Percentiles rank a stretch among this genome's conserved stretches.
Evolutionary conservation across 192 early-diverging fungal species (phyloP).

Genomic region (Funneliformis geosporum): DNA sequence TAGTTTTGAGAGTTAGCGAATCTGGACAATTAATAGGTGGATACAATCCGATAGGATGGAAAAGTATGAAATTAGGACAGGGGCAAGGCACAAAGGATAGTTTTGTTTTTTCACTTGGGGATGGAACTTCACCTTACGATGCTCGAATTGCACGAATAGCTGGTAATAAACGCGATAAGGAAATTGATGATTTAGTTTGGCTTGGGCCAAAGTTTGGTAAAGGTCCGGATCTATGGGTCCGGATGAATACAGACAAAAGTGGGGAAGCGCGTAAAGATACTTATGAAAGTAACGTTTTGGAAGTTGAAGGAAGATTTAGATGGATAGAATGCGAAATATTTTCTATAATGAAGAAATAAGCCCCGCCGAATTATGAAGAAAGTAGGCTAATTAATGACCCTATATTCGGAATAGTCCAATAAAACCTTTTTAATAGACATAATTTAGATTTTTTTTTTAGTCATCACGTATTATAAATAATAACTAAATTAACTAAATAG

Average conservation of each 20-base stretch:
- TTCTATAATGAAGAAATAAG: not conserved
- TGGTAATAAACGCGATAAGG: not conserved
- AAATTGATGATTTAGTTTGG: slow-evolving; percentile 3
- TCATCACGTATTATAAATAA: too few species aligned
- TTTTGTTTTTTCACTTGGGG: slow-evolving; percentile 16
- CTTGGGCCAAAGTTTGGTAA: not conserved
- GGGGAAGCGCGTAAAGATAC: slow-evolving; percentile 3
- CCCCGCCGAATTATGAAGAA: too few species aligned
- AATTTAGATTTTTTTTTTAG: too few species aligned
- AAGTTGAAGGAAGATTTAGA: not conserved
- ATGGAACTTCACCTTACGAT: slow-evolving; percentile 8
- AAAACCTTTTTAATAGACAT: too few species aligned
- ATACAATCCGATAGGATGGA: slow-evolving; percentile 17
- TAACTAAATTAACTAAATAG: too few species aligned
- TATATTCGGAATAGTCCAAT: too few species aligned
- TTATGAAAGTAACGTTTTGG: slow-evolving; percentile 3
- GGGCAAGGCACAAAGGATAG: slow-evolving; percentile 1
- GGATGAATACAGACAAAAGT: not conserved
- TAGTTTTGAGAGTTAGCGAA: not conserved
- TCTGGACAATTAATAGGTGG: slow-evolving; percentile 12
- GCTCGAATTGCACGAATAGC: not conserved
- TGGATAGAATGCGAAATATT: slow-evolving; percentile 11
- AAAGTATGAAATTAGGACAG: not conserved
- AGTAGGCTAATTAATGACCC: too few species aligned
- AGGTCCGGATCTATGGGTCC: slow-evolving; percentile 9